These are phyloP conservation scores for Mrakia gelida DNA, from an alignment of 768 basidiomycete genomes.

Conservation along the genomic window DNA sequence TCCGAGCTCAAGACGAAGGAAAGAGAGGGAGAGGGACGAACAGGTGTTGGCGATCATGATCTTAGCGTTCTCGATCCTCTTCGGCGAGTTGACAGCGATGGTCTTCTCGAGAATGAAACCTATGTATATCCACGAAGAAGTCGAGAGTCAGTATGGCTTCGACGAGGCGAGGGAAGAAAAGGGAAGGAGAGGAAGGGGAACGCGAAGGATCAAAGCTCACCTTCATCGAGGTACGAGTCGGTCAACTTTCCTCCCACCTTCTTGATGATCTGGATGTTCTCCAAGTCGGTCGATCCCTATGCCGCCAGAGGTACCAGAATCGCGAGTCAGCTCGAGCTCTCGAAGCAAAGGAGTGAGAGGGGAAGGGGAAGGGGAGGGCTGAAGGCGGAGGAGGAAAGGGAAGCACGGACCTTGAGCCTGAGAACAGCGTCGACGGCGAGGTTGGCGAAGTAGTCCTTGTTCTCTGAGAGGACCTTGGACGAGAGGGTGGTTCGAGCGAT, in stretches of 20 bases:
- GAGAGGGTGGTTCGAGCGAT: slow-evolving; percentile 94
- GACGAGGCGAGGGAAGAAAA: not conserved
- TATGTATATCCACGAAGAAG: slow-evolving; percentile 39
- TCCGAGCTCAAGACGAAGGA: not conserved
- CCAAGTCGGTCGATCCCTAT: slow-evolving; percentile 89
- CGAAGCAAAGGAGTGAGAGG: not conserved
- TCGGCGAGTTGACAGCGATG: slow-evolving; percentile 90
- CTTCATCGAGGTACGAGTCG: slow-evolving; percentile 96
- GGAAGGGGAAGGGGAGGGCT: not conserved
- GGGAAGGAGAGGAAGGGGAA: not conserved
- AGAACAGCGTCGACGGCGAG: slow-evolving; percentile 96
- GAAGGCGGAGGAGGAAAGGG: no score
- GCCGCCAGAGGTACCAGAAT: not conserved
- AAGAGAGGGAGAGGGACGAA: slow-evolving; percentile 47
- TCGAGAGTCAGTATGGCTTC: not conserved
- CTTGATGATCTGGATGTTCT: slow-evolving; percentile 99
- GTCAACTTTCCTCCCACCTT: slow-evolving; percentile 98
- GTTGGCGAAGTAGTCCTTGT: slow-evolving; percentile 97
- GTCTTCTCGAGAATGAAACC: slow-evolving; percentile 97
- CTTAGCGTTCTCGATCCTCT: slow-evolving; percentile 88
- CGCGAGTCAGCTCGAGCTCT: not conserved
- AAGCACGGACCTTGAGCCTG: slow-evolving; percentile 63
- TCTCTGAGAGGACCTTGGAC: slow-evolving; percentile 91
- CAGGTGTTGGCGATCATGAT: slow-evolving; percentile 98
- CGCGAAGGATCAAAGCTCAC: slow-evolving; percentile 45